Base-by-base conservation (phyloP, 2,329 filamentous ascomycete genomes). In the Aspergillus sclerotialis region DNA sequence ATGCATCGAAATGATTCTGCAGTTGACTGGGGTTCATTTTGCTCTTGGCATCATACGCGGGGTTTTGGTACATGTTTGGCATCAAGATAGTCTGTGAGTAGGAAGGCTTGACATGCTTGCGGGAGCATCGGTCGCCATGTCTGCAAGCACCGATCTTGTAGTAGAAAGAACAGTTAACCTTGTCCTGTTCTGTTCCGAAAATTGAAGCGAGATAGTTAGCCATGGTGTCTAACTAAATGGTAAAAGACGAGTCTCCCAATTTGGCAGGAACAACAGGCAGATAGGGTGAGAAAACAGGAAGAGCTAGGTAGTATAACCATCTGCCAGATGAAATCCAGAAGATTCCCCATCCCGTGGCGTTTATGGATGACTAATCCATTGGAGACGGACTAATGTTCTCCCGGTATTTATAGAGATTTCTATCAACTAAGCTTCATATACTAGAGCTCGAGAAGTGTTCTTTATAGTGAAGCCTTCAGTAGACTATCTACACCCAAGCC, bases 151-250 rank as follows among this genome's bases (percentile, higher is more conserved):
- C 92, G 65, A 98, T 98, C 73, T 98, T 98, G 84, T 95, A 89
- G 80, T 98, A 98, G 78, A 98, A 98, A 38, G 84, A 92, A 78
- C 92, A 95, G 77, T 96, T 95, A 72, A 95, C 89, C 63, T 90
- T 98, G 80, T 98, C 92, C 67, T 96, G 92, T 76, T 98, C 92
- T 18, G 92, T 98, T 58, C 92, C 92, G 75, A 98, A 98, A 70
- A 98, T 98, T 61, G 88, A 94, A 56, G 92, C 92, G 64, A 98
- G 84, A 64, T 95, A 96, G 74, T 95, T 95, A 58, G 89, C 89
- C 89, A 94, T 94, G 58, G 17, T 68, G 46, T 31, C 34, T 30
- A n/a, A n/a, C n/a, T n/a, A n/a, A n/a, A n/a, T n/a, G n/a, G n/a
- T n/a, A n/a, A n/a, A n/a, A n/a, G n/a, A n/a, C n/a, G n/a, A n/a